A percentile compares a stretch with the other conserved stretches of the same genome.
These are phyloP conservation scores for Tilletia horrida DNA, from an alignment of 1,284 basidiomycete species.

Conservation along the genomic window DNA sequence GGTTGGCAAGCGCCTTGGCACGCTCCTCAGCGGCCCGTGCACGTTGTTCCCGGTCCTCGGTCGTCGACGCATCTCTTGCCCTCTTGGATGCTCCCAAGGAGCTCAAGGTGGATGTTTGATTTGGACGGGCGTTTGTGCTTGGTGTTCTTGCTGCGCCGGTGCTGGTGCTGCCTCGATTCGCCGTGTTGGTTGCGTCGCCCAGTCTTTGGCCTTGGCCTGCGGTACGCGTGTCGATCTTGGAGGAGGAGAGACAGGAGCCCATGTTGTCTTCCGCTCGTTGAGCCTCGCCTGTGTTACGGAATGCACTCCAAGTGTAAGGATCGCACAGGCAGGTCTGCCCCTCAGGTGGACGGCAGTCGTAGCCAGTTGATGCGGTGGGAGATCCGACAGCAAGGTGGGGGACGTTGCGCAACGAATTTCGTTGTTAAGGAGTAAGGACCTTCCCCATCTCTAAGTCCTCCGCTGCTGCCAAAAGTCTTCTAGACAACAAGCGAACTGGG, in stretches of 20 bases:
- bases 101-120: too few species aligned
- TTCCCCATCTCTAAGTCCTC: background rate
- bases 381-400: too few species aligned
- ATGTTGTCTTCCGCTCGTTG: too few species aligned
- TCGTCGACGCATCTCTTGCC: background rate
- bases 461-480: background rate
- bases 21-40: constrained; percentile 13
- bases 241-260: constrained; percentile 13
- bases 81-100: background rate
- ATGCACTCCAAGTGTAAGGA: too few species aligned
- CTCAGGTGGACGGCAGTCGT: too few species aligned
- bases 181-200: background rate
- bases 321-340: too few species aligned
- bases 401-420: too few species aligned
- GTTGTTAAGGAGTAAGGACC: too few species aligned
- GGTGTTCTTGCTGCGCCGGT: background rate
- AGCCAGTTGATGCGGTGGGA: too few species aligned
- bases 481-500: background rate
- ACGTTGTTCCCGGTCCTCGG: constrained; percentile 8
- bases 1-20: background rate
- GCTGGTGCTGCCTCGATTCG: background rate
- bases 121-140: background rate
- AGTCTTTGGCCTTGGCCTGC: constrained; percentile 14
- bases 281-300: too few species aligned
- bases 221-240: constrained; percentile 8